Base-by-base conservation (phyloP, 495 filamentous ascomycete genomes). In the Penicillium argentinense region DNA sequence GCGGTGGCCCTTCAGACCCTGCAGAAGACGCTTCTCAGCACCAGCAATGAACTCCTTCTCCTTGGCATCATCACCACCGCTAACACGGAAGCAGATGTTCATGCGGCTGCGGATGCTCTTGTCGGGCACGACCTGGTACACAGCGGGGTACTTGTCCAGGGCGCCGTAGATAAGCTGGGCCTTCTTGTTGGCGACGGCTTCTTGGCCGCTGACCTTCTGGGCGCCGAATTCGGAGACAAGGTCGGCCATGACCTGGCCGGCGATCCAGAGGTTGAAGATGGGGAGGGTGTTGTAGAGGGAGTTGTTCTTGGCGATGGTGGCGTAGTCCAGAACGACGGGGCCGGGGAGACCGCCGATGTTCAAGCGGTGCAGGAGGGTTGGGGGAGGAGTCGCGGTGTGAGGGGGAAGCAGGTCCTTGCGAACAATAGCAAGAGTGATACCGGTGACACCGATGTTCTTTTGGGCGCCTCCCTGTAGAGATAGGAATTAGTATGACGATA, bases 281-380 rank as follows among this genome's bases (percentile, higher is more conserved):
- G 87, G 88, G 19, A 97, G 76, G 2, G 92, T 97, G 72, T 96
- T 97, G 72, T 96, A 96, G 41, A 97, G 75, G 51, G 83, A 89
- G 72, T 90, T 90, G 68, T 91, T 90, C 74, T 91, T 91, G 14
- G 88, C 85, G 27, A 88, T 81, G 0, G 78, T 86, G 36, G 86
- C 78, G 65, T 91, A 97, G 63, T 88, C 81, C 30, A 96, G 70
- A 28, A 96, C 79, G 6, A 88, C 77, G 2, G 85, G 84, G 27
- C 90, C 79, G 11, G 87, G 86, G 16, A 96, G 73, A 9, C 82
- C 82, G 28, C 64, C 64, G 14, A 64, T 61, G 42, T 66, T 62
- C n/a, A 96, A 79, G 34, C 82, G 76, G 42, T 89, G 78, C 45
- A 96, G 67, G 40, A 88, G 75, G 16, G 78, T 61, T n/a, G 83